These are phyloP conservation scores for Dalbergia cochinchinensis DNA, from an alignment of 306 rosid genomes.

Conservation along the genomic window DNA sequence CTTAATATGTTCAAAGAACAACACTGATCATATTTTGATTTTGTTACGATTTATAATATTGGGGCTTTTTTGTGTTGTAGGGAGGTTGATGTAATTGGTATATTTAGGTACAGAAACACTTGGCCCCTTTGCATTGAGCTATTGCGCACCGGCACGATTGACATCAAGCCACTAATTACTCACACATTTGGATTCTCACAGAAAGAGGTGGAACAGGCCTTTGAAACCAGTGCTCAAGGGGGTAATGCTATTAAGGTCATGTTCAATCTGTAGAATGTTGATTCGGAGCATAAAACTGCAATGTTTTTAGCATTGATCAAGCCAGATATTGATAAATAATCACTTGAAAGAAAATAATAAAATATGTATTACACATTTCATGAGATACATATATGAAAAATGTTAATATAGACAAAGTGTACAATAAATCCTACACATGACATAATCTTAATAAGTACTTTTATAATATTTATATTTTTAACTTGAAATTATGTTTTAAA, in stretches of 20 bases:
- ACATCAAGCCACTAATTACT: conserved; percentile 57
- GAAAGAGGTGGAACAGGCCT: conserved; percentile 52
- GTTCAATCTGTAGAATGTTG: conserved; percentile 56
- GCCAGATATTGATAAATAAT: neutral
- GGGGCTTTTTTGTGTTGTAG: conserved; percentile 30
- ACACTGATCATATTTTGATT: neutral
- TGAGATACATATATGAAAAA: neutral
- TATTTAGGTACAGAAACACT: conserved; percentile 58
- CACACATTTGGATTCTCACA: conserved; percentile 57
- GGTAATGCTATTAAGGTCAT: conserved; percentile 56
- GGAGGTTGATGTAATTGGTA: conserved; percentile 55
- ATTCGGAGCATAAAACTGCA: neutral
- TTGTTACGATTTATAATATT: neutral
- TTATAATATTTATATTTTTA: too few species aligned
- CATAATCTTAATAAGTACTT: too few species aligned
- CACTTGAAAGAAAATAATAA: neutral
- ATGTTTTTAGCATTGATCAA: neutral
- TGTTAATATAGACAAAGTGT: too few species aligned
- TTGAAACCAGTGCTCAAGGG: conserved; percentile 55
- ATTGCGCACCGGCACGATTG: conserved; percentile 52
- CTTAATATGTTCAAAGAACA: too few species aligned
- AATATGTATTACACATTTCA: neutral
- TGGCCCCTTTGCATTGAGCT: conserved; percentile 63
- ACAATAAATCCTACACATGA: too few species aligned
- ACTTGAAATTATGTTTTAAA: too few species aligned